Evolutionary conservation across 345 rosid genomes (phyloP), one percentile per base, ranked within the genome.

Genomic region (Abelmoschus esculentus): DNA sequence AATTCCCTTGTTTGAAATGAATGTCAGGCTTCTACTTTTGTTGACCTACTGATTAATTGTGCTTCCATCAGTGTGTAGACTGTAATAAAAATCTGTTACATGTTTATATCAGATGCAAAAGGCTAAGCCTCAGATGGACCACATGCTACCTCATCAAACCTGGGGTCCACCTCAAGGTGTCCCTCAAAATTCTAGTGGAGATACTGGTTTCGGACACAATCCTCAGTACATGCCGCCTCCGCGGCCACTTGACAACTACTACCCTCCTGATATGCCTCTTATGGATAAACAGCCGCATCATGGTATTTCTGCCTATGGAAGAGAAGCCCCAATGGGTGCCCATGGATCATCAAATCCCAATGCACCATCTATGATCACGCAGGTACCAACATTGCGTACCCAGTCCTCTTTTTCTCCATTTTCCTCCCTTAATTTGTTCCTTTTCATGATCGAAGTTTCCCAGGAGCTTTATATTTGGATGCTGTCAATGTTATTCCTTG

Each of bases 121-220:
- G 85, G 73, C 88, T 42, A 87, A 86, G 80, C 84, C 86, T 71
- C 92, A 80, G 52, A 80, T 92, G 83, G 98, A 95, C 52, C 96
- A 85, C 76, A 87, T 90, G 86, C 98, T 90, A 15, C 89, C 87
- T 52, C 99, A 83, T 81, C 98, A 96, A 65, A 66, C 89, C 40
- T 92, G 99, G 98, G 92, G 88, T 73, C 97, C 97, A 65, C 91
- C 92, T 73, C 98, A 90, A 74, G 91, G 96, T 77, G 83, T 84
- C 73, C 84, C 86, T 47, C 89, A 89, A 32, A 79, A 63, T 83
- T 82, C 85, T 63, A 80, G 89, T 34, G 92, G 87, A 67, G 95
- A 91, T 52, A 87, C 83, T 62, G 90, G 92, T 66, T 89, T 42
- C 74, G 92, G 91, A 68, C 90, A 70, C 75, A 90, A 81, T 86